Percentiles rank a stretch among this genome's conserved stretches.
Evolutionary conservation across 2,329 filamentous ascomycete genomes (phyloP).

Genomic region (Fusarium nurragi): DNA sequence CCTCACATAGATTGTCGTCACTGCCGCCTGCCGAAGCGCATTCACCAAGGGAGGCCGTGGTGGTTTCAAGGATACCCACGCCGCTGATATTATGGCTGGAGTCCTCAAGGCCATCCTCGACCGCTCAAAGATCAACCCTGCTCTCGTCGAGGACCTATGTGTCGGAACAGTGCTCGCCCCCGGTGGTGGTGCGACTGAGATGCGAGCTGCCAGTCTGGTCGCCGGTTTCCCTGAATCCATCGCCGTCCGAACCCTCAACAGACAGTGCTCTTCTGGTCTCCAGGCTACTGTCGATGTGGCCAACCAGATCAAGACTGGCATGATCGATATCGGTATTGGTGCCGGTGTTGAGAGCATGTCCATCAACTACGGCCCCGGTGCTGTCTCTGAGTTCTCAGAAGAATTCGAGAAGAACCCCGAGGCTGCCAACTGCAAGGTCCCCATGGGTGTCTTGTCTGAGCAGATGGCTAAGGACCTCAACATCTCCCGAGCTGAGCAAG

Average conservation of each 20-base stretch:
- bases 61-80: slow-evolving; percentile 92
- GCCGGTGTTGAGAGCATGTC: slow-evolving; percentile 98
- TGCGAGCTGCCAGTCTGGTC: slow-evolving; percentile 88
- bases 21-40: slow-evolving; percentile 88
- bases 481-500: slow-evolving; percentile 78
- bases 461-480: slow-evolving; percentile 89
- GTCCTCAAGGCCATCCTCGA: slow-evolving; percentile 83
- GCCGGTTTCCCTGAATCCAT: slow-evolving; percentile 89
- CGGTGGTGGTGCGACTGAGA: slow-evolving; percentile 95
- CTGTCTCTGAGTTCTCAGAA: slow-evolving; percentile 93
- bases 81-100: slow-evolving; percentile 84
- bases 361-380: slow-evolving; percentile 85
- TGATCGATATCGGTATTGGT: slow-evolving; percentile 95
- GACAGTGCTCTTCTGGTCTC: slow-evolving; percentile 92
- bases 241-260: slow-evolving; percentile 88
- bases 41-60: slow-evolving; percentile 95
- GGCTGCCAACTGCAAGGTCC: slow-evolving; percentile 94
- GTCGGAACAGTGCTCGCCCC: slow-evolving; percentile 92
- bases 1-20: slow-evolving; percentile 79
- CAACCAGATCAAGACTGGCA: slow-evolving; percentile 88
- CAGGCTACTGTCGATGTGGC: slow-evolving; percentile 95
- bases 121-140: slow-evolving; percentile 88
- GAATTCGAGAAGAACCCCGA: slow-evolving; percentile 83
- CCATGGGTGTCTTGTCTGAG: slow-evolving; percentile 94
- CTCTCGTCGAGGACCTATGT: slow-evolving; percentile 88